Evolutionary conservation across 2,329 filamentous ascomycete genomes (phyloP).

Genomic region (Bipolaris zeicola): DNA sequence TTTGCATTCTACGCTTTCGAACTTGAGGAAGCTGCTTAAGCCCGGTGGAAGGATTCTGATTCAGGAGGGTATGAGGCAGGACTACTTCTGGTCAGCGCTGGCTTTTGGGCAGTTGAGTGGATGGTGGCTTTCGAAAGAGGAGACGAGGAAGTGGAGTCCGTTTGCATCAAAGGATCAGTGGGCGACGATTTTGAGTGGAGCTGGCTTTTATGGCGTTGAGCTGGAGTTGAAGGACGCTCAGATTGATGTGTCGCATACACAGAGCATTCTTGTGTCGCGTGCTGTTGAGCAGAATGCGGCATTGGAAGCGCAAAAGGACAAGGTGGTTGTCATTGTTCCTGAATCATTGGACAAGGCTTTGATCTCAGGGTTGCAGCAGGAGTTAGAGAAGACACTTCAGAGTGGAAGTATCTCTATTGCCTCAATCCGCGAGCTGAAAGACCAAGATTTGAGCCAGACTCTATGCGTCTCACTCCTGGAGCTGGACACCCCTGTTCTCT

Average conservation of each 20-base stretch:
- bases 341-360: background rate
- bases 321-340: background rate
- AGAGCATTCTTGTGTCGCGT: constrained; percentile 2
- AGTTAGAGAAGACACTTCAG: background rate
- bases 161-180: constrained; percentile 2
- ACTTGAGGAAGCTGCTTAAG: background rate
- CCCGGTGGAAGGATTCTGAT: background rate
- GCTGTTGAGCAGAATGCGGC: background rate
- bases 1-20: background rate
- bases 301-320: background rate
- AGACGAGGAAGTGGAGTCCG: background rate
- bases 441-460: background rate
- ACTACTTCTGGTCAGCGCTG: constrained; percentile 1
- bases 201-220: background rate
- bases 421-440: background rate
- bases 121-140: constrained; percentile 5
- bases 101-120: constrained; percentile 3
- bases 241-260: background rate
- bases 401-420: background rate
- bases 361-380: background rate
- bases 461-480: background rate
- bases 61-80: background rate
- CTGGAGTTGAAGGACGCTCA: constrained; percentile 2
- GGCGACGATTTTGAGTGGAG: background rate
- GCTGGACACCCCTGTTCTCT: background rate